Percentiles rank a stretch among this genome's conserved stretches.
Conservation (phyloP, 345 rosid genomes). For the Orychophragmus violaceus region DNA sequence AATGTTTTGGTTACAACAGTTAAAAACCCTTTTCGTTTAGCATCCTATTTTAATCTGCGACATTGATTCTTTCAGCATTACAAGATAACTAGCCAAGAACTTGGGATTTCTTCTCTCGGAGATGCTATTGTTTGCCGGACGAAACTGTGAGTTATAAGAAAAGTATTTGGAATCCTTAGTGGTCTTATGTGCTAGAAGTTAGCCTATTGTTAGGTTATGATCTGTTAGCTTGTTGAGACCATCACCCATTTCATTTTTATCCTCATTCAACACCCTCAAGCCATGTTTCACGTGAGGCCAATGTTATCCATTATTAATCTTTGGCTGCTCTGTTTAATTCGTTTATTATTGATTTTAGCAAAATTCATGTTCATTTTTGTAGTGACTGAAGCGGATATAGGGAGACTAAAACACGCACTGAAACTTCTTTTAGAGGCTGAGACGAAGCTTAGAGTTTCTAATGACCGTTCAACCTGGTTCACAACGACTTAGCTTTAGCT, state of each 20-base stretch:
- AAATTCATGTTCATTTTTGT: constrained; percentile 20
- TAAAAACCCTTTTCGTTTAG: too few species aligned
- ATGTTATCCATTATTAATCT: too few species aligned
- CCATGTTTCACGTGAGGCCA: background rate
- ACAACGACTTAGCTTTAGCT: constrained; percentile 89
- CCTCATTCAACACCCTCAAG: background rate
- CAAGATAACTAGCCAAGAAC: too few species aligned
- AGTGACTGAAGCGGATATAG: constrained; percentile 85
- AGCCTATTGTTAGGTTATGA: background rate
- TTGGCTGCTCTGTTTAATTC: background rate
- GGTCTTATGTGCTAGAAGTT: background rate
- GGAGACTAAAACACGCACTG: constrained; percentile 80
- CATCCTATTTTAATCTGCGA: too few species aligned
- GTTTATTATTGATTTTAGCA: background rate
- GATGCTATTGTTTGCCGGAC: too few species aligned
- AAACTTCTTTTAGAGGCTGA: constrained; percentile 96
- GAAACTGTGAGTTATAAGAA: constrained; percentile 58
- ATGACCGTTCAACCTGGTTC: constrained; percentile 96
- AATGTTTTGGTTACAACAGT: too few species aligned
- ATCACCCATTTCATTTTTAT: background rate
- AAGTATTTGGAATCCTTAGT: background rate
- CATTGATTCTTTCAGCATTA: too few species aligned
- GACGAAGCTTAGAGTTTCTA: constrained; percentile 80
- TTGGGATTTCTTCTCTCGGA: too few species aligned
- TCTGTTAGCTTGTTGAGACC: background rate